Evolutionary conservation across 2,329 filamentous ascomycete species (phyloP), one percentile per base, ranked within the genome.

Genomic region (Exutisphaerella laricina): DNA sequence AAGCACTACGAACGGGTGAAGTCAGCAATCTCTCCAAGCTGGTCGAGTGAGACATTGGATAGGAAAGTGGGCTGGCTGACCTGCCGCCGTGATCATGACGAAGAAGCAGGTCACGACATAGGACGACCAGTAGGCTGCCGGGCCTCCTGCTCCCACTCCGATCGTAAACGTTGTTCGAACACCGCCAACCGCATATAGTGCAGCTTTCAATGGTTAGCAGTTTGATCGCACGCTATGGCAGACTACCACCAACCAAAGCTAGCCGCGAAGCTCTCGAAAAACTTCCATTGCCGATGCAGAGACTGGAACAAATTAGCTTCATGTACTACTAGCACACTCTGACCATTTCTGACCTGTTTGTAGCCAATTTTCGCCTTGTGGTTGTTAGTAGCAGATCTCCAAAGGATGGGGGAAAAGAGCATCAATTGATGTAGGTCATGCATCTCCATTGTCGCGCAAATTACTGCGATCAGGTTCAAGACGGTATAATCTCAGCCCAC

Each of bases 81-180:
- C 75, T 1, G 76, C 74, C 0, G 77, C 77, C 0, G 77, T 78
- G 48, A 79, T 79, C 58, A 76, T 77, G 2, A 75, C 77, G 58
- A 80, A 80, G 28, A 79, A 66, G 52, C 76, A 72, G 2, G 77
- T 79, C 4, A 79, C 67, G 4, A 80, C 49, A 55, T 78, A 80
- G 56, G 74, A 79, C 46, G 76, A 76, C 76, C 77, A 80, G 55
- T 80, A 80, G 5, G 77, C 77, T 36, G 79, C 58, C 48, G 77
- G 77, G 30, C 77, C 77, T 41, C 78, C 77, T 13, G 77, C 76
- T 18, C 74, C 75, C 26, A 80, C 78, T 48, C 77, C 77, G 8
- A 77, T 80, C n/a, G 73, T 78, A 56, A 78, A 80, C 0, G 77
- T 79, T 2, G 78, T 74, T 29, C 77, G 71, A 28, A 79, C 53